Conservation (phyloP, 1,284 basidiomycete genomes). For the Cryptococcus jaspeensis region DNA sequence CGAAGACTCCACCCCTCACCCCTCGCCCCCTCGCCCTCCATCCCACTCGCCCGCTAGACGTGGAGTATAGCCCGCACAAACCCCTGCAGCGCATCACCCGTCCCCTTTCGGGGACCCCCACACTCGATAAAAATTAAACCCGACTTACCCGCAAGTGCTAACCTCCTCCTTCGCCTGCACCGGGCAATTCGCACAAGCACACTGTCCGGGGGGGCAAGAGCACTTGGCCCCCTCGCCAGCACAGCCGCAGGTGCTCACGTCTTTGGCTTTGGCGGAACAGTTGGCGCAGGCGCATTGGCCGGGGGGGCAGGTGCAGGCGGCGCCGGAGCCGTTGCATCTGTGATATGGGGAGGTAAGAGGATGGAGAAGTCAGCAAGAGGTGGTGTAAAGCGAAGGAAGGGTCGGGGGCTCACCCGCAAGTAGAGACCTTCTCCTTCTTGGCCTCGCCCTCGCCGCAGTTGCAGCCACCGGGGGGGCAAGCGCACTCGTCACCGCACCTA, state of each 20-base stretch:
- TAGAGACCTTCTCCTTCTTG: conserved; percentile 9
- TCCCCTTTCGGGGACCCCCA: no score
- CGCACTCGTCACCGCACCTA: conserved; percentile 5
- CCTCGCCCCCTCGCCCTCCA: no score
- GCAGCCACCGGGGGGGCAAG: conserved; percentile 27
- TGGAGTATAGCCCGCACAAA: no score
- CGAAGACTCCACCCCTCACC: no score
- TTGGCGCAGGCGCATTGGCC: conserved; percentile 11
- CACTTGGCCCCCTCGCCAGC: neutral
- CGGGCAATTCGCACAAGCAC: conserved; percentile 13
- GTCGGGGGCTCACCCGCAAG: conserved; percentile 2
- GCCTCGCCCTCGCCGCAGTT: conserved; percentile 10
- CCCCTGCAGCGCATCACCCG: no score
- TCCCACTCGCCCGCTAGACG: no score
- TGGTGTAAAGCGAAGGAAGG: neutral
- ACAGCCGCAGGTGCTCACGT: neutral
- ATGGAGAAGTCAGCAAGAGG: neutral
- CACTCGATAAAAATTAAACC: neutral
- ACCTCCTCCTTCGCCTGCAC: neutral
- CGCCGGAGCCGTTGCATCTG: conserved; percentile 1
- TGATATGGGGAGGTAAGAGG: neutral
- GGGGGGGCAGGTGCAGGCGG: neutral
- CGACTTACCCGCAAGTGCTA: conserved; percentile 1
- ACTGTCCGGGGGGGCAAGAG: neutral
- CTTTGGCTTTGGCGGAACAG: conserved; percentile 10